Percentiles rank a stretch among this genome's conserved stretches.
Evolutionary conservation across 1,284 basidiomycete species (phyloP).

Genomic region (Wallemia ichthyophaga): DNA sequence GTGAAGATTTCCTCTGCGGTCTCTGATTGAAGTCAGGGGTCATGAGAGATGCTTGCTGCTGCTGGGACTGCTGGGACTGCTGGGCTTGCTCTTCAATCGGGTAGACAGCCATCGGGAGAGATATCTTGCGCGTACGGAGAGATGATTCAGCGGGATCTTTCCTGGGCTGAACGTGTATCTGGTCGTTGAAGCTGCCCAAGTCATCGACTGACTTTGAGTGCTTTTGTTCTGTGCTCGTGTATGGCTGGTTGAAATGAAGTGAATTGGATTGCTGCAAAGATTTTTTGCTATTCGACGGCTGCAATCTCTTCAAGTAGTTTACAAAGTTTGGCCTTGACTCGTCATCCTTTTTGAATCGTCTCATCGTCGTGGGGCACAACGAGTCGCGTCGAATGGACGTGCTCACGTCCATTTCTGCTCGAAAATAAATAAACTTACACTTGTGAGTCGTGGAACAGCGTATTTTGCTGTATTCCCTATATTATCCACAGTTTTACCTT

Average conservation of each 20-base stretch:
- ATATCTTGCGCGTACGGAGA: conserved; percentile 1
- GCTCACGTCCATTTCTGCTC: background rate
- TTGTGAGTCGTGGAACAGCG: too few relatives aligned
- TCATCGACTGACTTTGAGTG: background rate
- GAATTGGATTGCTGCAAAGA: background rate
- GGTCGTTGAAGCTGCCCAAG: background rate
- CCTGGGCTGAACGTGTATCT: background rate
- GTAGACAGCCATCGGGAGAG: background rate
- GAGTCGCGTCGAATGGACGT: background rate
- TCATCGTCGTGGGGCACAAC: background rate
- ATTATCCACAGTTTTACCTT: too few relatives aligned
- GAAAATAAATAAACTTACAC: background rate
- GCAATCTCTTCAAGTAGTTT: background rate
- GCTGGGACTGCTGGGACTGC: background rate
- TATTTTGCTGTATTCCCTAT: too few relatives aligned
- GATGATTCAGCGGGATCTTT: background rate
- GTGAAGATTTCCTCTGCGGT: background rate
- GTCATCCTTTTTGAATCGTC: background rate
- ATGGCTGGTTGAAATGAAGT: background rate
- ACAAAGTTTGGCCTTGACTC: background rate
- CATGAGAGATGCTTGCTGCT: background rate
- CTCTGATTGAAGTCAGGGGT: background rate
- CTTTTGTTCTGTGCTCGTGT: background rate
- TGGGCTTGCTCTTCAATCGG: background rate
- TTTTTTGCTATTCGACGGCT: background rate